Evolutionary conservation across 495 filamentous ascomycete species (phyloP).

Genomic region (Lophium mytilinum): DNA sequence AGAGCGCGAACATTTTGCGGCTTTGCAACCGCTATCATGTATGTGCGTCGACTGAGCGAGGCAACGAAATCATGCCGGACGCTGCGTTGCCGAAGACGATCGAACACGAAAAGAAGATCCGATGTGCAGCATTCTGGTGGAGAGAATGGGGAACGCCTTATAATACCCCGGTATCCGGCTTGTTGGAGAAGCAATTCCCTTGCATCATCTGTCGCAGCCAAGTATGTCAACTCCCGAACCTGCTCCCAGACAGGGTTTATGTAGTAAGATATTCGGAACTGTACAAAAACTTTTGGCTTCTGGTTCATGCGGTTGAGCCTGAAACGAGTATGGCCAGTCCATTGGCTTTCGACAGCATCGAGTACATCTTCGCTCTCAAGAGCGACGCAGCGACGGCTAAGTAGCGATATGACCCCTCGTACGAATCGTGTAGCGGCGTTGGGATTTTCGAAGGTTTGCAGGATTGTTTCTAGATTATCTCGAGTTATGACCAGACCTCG

Average conservation of each 20-base stretch:
- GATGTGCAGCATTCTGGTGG: not conserved
- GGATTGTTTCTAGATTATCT: not conserved
- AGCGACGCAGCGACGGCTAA: not conserved
- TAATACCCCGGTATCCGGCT: not conserved
- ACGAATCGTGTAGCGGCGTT: not conserved
- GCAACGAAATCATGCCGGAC: not conserved
- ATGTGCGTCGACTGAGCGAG: conserved; percentile 2
- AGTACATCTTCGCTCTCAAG: conserved; percentile 2
- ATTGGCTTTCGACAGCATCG: not conserved
- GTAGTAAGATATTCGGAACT: conserved; percentile 4
- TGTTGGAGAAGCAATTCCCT: not conserved
- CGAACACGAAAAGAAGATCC: not conserved
- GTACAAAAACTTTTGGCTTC: not conserved
- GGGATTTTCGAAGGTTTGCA: not conserved
- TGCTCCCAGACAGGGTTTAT: conserved; percentile 2
- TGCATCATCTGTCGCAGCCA: not conserved
- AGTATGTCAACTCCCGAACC: not conserved
- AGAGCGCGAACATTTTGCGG: too few species aligned
- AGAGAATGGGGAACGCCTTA: not conserved
- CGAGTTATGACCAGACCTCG: not conserved
- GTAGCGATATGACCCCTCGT: not conserved
- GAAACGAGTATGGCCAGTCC: not conserved
- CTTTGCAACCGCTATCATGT: not conserved
- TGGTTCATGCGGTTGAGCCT: not conserved
- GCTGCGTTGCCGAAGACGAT: not conserved